phyloP scores from a whole-genome alignment of 75 land plant species.

The Picea sitchensis region DNA sequence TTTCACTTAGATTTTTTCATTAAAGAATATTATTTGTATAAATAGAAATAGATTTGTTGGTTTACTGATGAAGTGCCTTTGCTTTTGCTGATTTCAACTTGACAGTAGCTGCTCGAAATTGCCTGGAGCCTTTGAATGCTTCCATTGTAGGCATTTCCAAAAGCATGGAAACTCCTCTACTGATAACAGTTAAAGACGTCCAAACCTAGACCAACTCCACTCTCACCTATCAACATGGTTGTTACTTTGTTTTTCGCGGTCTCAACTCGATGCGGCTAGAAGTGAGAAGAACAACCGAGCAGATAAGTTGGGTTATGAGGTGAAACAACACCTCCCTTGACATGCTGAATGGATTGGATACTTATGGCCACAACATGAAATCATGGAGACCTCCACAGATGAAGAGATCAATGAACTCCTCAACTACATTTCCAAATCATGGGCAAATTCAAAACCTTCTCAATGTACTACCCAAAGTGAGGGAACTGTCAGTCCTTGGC shows the following conservation, averaged over 20 bases:
- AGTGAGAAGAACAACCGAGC: background rate
- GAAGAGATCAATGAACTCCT: slow-evolving; percentile 36
- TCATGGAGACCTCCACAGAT: slow-evolving; percentile 47
- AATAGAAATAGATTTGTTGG: no score
- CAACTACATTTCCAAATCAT: background rate
- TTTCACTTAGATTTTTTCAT: background rate
- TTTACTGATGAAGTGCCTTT: no score
- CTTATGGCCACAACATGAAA: slow-evolving; percentile 22
- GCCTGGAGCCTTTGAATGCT: slow-evolving; percentile 22
- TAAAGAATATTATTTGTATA: no score
- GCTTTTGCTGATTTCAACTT: slow-evolving; percentile 16
- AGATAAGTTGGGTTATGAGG: slow-evolving; percentile 36
- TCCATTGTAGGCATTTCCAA: slow-evolving; percentile 13
- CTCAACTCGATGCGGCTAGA: slow-evolving; percentile 15
- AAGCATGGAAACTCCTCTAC: background rate
- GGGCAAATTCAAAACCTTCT: background rate
- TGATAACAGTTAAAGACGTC: slow-evolving; percentile 25
- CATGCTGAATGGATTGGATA: slow-evolving; percentile 47
- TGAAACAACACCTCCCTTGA: slow-evolving; percentile 58
- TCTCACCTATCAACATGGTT: slow-evolving; percentile 43
- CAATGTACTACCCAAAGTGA: slow-evolving; percentile 4
- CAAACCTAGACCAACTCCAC: slow-evolving; percentile 63
- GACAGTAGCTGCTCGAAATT: slow-evolving; percentile 23
- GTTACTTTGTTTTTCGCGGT: slow-evolving; percentile 43
- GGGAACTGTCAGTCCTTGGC: slow-evolving; percentile 13